Conservation (phyloP, 2,329 filamentous ascomycete species). For the Penicillium italicum region DNA sequence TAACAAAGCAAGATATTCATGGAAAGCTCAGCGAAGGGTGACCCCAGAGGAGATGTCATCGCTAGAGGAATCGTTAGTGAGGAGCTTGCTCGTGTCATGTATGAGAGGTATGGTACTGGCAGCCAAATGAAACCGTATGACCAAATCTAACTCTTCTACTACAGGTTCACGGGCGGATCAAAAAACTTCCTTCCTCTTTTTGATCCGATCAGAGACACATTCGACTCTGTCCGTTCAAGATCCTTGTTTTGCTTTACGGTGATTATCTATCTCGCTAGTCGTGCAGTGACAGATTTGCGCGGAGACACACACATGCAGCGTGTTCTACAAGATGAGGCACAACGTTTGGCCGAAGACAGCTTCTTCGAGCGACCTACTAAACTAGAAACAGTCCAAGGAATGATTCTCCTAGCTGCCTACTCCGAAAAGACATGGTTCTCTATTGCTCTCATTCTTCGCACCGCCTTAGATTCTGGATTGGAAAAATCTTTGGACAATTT, state of each 20-base stretch:
- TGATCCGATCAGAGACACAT: constrained; percentile 37
- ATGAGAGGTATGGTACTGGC: constrained; percentile 28
- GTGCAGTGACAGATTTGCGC: constrained; percentile 32
- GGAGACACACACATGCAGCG: constrained; percentile 34
- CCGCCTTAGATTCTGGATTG: constrained; percentile 34
- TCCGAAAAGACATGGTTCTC: constrained; percentile 40
- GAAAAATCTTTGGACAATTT: constrained; percentile 36
- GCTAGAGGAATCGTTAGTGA: constrained; percentile 33
- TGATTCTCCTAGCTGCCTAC: constrained; percentile 36
- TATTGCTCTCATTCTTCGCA: constrained; percentile 35
- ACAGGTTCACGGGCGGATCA: constrained; percentile 32
- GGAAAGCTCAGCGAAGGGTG: constrained; percentile 28
- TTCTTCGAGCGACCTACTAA: constrained; percentile 38
- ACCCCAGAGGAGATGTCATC: constrained; percentile 30
- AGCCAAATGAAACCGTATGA: neutral
- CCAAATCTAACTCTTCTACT: neutral
- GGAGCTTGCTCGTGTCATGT: constrained; percentile 33
- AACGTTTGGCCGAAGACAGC: constrained; percentile 35
- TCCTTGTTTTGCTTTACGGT: constrained; percentile 38
- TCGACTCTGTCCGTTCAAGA: constrained; percentile 35
- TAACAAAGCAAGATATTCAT: constrained; percentile 28
- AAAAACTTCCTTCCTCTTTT: constrained; percentile 36
- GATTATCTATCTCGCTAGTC: constrained; percentile 36
- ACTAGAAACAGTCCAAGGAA: constrained; percentile 36
- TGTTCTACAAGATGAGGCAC: constrained; percentile 36